Conservation (phyloP, 495 filamentous ascomycete species). For the Apiosordaria backusii region DNA sequence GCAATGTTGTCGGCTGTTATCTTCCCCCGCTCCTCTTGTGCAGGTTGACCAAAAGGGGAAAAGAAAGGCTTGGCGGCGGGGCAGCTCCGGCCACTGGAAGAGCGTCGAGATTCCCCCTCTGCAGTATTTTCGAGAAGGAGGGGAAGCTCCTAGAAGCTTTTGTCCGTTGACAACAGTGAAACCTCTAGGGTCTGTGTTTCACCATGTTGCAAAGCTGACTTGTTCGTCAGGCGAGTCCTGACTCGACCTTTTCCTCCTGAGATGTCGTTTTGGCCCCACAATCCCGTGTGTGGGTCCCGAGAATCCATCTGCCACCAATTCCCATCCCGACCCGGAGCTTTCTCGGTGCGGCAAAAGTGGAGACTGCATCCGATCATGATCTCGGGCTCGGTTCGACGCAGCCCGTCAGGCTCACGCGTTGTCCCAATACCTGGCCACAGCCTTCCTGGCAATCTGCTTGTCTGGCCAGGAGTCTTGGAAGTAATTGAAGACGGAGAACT, state of each 20-base stretch:
- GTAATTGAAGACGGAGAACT: conserved; percentile 78
- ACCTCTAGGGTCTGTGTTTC: too few relatives aligned
- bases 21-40: neutral
- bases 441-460: conserved; percentile 37
- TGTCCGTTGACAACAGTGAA: too few relatives aligned
- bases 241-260: neutral
- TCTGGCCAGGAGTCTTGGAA: conserved; percentile 58
- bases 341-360: neutral
- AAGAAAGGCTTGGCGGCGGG: neutral
- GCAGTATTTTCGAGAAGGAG: neutral
- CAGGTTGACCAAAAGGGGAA: neutral
- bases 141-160: too few relatives aligned
- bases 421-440: conserved; percentile 50
- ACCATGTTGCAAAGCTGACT: neutral
- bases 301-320: too few relatives aligned
- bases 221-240: neutral
- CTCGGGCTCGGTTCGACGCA: neutral
- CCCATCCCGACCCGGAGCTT: neutral
- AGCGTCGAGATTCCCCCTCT: neutral
- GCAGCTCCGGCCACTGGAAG: neutral
- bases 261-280: neutral
- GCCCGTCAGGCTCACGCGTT: conserved; percentile 8
- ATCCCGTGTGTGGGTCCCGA: neutral
- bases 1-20: neutral
- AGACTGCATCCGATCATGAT: neutral